These are phyloP conservation scores for Globisporangium solare DNA, from an alignment of 352 stramenopile species.

Conservation along the genomic window DNA sequence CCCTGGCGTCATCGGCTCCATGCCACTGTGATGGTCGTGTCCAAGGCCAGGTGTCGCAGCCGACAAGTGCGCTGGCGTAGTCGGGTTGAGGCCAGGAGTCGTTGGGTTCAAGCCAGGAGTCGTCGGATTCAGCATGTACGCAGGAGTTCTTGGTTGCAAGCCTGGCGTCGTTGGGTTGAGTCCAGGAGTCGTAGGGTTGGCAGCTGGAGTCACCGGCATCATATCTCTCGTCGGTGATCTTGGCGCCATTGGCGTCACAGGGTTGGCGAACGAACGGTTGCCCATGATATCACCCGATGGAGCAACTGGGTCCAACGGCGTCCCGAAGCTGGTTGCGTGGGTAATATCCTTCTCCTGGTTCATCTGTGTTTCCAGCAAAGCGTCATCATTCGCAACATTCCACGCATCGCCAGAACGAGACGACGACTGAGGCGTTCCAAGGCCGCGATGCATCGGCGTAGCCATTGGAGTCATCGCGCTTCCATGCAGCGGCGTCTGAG, in stretches of 20 bases:
- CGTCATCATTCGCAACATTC: conserved; percentile 87
- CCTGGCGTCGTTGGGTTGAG: conserved; percentile 81
- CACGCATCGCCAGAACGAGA: conserved; percentile 62
- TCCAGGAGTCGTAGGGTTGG: conserved; percentile 70
- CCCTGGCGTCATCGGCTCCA: conserved; percentile 85
- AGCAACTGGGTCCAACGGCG: conserved; percentile 70
- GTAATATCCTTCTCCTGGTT: conserved; percentile 89
- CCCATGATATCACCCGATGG: conserved; percentile 52
- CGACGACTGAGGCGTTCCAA: conserved; percentile 69
- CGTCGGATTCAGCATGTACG: conserved; percentile 77
- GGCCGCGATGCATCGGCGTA: conserved; percentile 77
- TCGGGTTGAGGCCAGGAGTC: conserved; percentile 72
- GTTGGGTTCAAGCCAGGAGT: conserved; percentile 80
- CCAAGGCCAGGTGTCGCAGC: conserved; percentile 67
- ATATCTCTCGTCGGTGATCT: conserved; percentile 65
- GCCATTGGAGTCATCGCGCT: conserved; percentile 86
- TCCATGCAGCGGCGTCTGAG: conserved; percentile 77
- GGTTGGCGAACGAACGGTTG: conserved; percentile 44
- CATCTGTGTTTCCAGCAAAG: conserved; percentile 80
- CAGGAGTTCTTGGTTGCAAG: conserved; percentile 65
- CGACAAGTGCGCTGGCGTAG: conserved; percentile 65
- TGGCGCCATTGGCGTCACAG: conserved; percentile 48
- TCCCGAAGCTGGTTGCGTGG: conserved; percentile 82
- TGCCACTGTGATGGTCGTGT: conserved; percentile 53
- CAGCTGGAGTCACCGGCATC: conserved; percentile 61